Base-by-base conservation (phyloP, 2,329 filamentous ascomycete genomes). In the Neoarthrinium moseri region DNA sequence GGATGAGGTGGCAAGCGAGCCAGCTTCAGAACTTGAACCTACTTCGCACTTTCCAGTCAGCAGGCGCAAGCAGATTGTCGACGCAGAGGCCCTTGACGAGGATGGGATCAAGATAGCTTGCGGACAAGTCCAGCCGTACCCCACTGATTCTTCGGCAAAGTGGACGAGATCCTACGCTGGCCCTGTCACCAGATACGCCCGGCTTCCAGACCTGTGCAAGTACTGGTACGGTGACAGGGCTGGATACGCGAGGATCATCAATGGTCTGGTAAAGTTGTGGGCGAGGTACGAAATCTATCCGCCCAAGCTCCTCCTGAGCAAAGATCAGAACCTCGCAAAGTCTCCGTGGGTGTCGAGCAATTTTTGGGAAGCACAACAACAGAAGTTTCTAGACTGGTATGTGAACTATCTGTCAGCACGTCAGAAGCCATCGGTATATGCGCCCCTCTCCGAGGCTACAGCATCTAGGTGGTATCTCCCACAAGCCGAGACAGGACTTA, bases 131-230 rank as follows among this genome's bases (percentile, higher is more conserved):
- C 56, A 56, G 26, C 52, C 54, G 4, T 65, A 65, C 29, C 62
- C 62, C 7, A 56, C 56, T 30, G 62, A 65, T 43, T 55, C 59
- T 10, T 50, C 57, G 5, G 56, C 62, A 36, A 60, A 60, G 51
- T 65, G 61, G 61, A 65, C 62, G 13, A 58, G 61, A 32, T 57
- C 57, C 4, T 65, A 65, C 37, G 44, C 56, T 40, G 62, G 62
- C 7, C 62, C 61, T n/a, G 52, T 65, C 13, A 60, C 57, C 46
- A 52, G 62, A 49, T 63, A 60, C 60, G 60, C 59, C 2, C 57
- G 60, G 7, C 54, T 63, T 13, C 45, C 48, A 12, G 49, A 59
- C 36, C 50, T 65, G 26, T 48, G 59, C 17, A 51, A 56, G 15
- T 62, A 53, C 43, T 64, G 59, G 56, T 63, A 57, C 45, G 56